These are phyloP conservation scores for Cytospora leucostoma DNA, from an alignment of 2,329 filamentous ascomycete species.

Conservation along the genomic window DNA sequence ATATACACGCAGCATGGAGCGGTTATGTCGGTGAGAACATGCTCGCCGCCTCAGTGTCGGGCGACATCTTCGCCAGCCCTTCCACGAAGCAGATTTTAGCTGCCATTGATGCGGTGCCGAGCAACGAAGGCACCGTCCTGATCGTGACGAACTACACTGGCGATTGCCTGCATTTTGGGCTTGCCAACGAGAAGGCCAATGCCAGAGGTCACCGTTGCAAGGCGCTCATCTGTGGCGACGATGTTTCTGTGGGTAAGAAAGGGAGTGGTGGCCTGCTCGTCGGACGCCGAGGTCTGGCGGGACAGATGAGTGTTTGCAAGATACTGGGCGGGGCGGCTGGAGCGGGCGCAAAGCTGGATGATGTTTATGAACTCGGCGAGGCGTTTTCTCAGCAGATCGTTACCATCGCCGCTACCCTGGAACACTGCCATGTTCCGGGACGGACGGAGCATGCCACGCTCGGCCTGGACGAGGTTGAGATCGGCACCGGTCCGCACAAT, in stretches of 20 bases:
- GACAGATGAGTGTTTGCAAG: slow-evolving; percentile 62
- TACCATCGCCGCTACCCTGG: slow-evolving; percentile 59
- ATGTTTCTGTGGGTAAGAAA: slow-evolving; percentile 63
- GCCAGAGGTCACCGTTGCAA: slow-evolving; percentile 55
- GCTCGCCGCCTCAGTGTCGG: slow-evolving; percentile 61
- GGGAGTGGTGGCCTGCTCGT: slow-evolving; percentile 52
- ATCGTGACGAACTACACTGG: slow-evolving; percentile 68
- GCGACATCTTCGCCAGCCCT: slow-evolving; percentile 65
- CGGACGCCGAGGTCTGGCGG: slow-evolving; percentile 62
- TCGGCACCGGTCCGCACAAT: slow-evolving; percentile 69
- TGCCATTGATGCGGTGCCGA: slow-evolving; percentile 57
- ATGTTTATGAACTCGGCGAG: slow-evolving; percentile 52
- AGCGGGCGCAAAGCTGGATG: slow-evolving; percentile 49
- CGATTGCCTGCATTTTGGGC: slow-evolving; percentile 63
- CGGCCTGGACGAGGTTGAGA: slow-evolving; percentile 54
- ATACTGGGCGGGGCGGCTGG: slow-evolving; percentile 54
- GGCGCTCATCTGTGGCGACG: slow-evolving; percentile 64
- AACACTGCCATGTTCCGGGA: slow-evolving; percentile 62
- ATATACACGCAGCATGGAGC: slow-evolving; percentile 49
- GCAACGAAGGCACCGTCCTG: slow-evolving; percentile 56
- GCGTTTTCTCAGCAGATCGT: slow-evolving; percentile 55
- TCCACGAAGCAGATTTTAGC: slow-evolving; percentile 64
- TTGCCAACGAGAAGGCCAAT: slow-evolving; percentile 60
- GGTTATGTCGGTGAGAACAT: slow-evolving; percentile 65
- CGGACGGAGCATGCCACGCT: slow-evolving; percentile 52